Conservation (phyloP, 2,329 filamentous ascomycete species). For the Ceratocystis cacaofunesta region DNA sequence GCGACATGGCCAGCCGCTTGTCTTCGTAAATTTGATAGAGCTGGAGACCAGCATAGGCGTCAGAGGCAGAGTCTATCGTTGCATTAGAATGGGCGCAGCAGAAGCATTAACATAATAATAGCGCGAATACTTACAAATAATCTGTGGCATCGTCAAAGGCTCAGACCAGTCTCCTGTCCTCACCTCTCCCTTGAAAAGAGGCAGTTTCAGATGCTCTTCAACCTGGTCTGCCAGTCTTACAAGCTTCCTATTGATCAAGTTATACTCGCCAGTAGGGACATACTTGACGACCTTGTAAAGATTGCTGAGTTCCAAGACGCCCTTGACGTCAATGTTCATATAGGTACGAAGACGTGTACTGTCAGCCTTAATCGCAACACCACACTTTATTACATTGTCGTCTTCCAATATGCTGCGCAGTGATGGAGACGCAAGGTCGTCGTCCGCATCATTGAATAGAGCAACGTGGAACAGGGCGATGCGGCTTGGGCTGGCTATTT, state of each 20-base stretch:
- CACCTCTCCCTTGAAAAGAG: constrained; percentile 62
- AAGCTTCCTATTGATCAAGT: constrained; percentile 48
- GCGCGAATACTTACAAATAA: constrained; percentile 43
- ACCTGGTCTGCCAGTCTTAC: constrained; percentile 57
- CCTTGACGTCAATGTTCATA: constrained; percentile 48
- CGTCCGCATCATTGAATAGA: constrained; percentile 35
- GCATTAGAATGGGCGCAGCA: not conserved
- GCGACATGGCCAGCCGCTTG: constrained; percentile 49
- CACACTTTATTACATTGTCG: constrained; percentile 53
- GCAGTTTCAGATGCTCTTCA: constrained; percentile 53
- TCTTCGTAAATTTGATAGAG: constrained; percentile 58
- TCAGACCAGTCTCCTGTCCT: constrained; percentile 62
- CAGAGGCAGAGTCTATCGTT: constrained; percentile 54
- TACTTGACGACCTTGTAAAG: constrained; percentile 64
- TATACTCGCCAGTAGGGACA: constrained; percentile 31
- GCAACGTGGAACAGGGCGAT: constrained; percentile 75
- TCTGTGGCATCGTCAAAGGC: constrained; percentile 46
- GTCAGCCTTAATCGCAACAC: constrained; percentile 61
- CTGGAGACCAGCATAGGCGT: constrained; percentile 66
- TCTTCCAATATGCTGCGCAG: constrained; percentile 61
- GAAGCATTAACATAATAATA: not conserved
- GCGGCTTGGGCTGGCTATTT: constrained; percentile 61
- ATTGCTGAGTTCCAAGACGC: constrained; percentile 69
- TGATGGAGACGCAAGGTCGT: constrained; percentile 50
- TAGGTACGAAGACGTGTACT: constrained; percentile 52